Conservation (phyloP, 257 asterid species). For the Lavandula angustifolia region DNA sequence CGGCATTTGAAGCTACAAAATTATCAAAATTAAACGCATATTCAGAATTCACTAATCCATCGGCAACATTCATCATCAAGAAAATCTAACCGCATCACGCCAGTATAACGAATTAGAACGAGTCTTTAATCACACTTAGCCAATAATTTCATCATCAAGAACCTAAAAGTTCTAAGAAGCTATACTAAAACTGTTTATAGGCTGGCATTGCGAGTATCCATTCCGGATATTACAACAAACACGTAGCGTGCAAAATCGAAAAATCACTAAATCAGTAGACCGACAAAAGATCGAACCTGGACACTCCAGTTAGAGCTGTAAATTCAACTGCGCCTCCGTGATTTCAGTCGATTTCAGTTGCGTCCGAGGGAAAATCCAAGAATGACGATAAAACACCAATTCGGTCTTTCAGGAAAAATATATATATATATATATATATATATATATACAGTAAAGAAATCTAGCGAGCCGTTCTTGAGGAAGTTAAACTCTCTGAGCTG, state of each 20-base stretch:
- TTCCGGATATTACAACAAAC: conserved; percentile 26
- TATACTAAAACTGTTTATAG: not conserved
- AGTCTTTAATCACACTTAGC: not conserved
- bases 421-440: too few relatives aligned
- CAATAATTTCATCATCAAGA: conserved; percentile 19
- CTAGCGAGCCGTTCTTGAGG: conserved; percentile 24
- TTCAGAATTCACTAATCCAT: conserved; percentile 10
- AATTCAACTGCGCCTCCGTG: conserved; percentile 26
- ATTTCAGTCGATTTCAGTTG: conserved; percentile 27
- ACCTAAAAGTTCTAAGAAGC: conserved; percentile 1
- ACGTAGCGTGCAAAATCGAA: conserved; percentile 10
- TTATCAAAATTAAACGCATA: conserved; percentile 10
- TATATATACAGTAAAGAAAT: conserved; percentile 23
- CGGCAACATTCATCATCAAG: conserved; percentile 6
- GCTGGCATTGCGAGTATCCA: conserved; percentile 20
- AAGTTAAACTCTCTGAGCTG: conserved; percentile 30
- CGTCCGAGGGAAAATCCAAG: conserved; percentile 22
- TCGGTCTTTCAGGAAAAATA: conserved; percentile 22
- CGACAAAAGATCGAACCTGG: conserved; percentile 35
- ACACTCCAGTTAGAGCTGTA: conserved; percentile 26
- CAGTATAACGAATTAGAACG: conserved; percentile 8
- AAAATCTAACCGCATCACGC: not conserved
- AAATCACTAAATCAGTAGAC: conserved; percentile 6
- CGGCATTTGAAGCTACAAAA: conserved; percentile 39
- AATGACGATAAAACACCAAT: conserved; percentile 19